Evolutionary conservation across 2,329 filamentous ascomycete species (phyloP), one percentile per base, ranked within the genome.

Genomic region (Trichoderma sp.): DNA sequence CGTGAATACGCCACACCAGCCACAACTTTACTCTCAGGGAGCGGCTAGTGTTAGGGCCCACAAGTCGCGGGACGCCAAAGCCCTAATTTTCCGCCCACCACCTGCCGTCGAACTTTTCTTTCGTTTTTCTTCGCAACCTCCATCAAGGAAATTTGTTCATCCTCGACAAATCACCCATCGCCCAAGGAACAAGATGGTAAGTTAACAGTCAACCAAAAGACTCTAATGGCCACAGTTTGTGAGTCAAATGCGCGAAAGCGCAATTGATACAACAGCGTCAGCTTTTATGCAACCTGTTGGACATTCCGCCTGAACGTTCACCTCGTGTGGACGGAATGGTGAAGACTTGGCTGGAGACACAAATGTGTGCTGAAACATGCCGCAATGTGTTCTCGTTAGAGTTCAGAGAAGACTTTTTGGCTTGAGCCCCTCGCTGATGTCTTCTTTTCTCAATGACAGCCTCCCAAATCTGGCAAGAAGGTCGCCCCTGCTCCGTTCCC

Each of bases 391-490:
- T 86, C 91, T 95, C 92, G 90, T 84, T 96, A 96, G 93, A 97
- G 93, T 91, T 91, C 84, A 91, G 89, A 90, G 89, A 92, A 93
- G 90, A 92, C 86, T 86, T 85, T 84, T 84, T 83, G 84, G 89
- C 89, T 87, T 86, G 90, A 90, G 87, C 90, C 88, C 89, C 86
- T 87, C 84, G 91, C 93, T 97, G 92, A 97, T 93, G 86, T 92
- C 90, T 93, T 97, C 92, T 95, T 94, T 96, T 93, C 94, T 98
- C 94, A 95, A 98, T 98, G 94, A 98, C 87, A 98, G 95, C 93
- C 95, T 91, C 92, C 94, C 82, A 99, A 98, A 87, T 82, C 87
- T 80, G 93, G 93, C 88, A 98, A 97, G 92, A 98, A 97, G 89
- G 90, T 92, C 85, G 95, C 95, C 79, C 87, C 95, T 82, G 93